Base-by-base conservation (phyloP, 176 grass and related monocot genomes). In the Carex pumila region DNA sequence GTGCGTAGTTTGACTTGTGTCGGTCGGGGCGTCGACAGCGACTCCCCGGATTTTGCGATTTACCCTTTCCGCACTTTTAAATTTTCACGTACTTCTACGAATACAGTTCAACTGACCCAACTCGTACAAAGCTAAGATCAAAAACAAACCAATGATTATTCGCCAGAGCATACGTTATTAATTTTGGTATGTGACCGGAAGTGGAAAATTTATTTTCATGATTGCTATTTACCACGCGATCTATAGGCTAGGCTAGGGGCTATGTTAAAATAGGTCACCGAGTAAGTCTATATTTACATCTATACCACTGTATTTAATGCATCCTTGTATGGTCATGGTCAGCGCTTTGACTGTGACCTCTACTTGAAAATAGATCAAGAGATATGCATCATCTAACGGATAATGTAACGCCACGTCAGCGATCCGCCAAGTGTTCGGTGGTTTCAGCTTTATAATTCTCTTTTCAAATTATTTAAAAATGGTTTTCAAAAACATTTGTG, bases 1-100 rank as follows among this genome's bases (percentile, higher is more conserved):
- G 43, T 52, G 53, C 53, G 49, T 18, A 12, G 10, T 85, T 77
- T 85, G 83, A 85, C 83, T 77, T 85, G 83, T 85, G 83, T 85
- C 68, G 83, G 39, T 78, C 55, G 68, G 36, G 17, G 71, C 32
- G 54, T 37, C 83, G 53, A 83, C 52, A 68, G 80, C 60, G 80
- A 66, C 80, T 71, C 67, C 7, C 67, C 67, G 67, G 34, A 2
- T 45, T 71, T 71, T 19, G 3, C 32, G 67, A 18, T 43, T 9
- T 37, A 71, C 30, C 19, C 17, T 2, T 19, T 1, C 0, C 15
- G 34, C 67, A 71, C 37, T n/a, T 45, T 5, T 1, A 3, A 79
- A 32, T 34, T 34, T 10, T 18, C 58, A 79, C 74, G 54, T 15
- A 22, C 58, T 55, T 56, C 30, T 56, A 79, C 74, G 6, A 31